Evolutionary conservation across 331 rosid genomes (phyloP).

Genomic region (Malus hybrid): DNA sequence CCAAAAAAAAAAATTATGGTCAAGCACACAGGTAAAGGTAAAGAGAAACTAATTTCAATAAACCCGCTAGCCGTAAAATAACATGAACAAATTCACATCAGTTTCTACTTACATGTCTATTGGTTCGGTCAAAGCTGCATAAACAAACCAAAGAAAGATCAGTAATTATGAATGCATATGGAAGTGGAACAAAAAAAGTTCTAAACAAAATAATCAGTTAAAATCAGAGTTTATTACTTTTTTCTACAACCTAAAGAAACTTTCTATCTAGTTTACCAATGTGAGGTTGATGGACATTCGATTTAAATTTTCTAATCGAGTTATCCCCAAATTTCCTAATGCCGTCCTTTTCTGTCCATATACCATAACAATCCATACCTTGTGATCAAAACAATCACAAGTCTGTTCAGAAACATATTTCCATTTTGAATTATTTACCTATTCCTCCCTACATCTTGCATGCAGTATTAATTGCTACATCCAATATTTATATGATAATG

Average conservation of each 20-base stretch:
- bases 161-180: neutral
- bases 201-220: neutral
- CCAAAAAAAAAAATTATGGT: neutral
- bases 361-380: neutral
- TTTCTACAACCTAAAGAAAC: neutral
- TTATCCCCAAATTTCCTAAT: neutral
- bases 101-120: slow-evolving; percentile 69
- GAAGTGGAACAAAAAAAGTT: neutral
- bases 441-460: neutral
- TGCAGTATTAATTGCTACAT: neutral
- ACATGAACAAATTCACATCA: neutral
- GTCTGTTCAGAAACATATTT: neutral
- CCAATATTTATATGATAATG: neutral
- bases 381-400: neutral
- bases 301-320: neutral
- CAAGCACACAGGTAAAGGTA: neutral
- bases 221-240: neutral
- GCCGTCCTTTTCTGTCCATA: neutral
- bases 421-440: neutral
- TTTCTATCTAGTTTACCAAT: neutral
- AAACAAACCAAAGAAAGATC: neutral
- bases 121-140: slow-evolving; percentile 61
- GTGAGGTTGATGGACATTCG: neutral
- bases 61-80: neutral
- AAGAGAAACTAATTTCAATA: neutral